Evolutionary conservation across 2,329 filamentous ascomycete genomes (phyloP).

Genomic region (Sclerotinia sclerotiorum): DNA sequence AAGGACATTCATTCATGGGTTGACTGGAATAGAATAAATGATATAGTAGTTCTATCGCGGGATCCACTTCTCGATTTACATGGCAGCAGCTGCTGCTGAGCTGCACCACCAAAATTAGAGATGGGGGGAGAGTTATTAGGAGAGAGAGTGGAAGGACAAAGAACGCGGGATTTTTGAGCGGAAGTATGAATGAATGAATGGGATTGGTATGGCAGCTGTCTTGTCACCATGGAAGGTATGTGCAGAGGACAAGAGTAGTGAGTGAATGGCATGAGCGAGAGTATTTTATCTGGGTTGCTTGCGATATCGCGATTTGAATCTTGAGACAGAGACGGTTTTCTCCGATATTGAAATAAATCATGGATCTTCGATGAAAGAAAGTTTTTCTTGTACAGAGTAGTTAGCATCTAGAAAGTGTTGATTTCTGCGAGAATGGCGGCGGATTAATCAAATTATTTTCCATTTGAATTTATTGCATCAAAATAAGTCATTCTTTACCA

Average conservation of each 20-base stretch:
- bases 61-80: conserved; percentile 2
- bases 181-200: too few relatives aligned
- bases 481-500: background rate
- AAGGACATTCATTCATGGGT: background rate
- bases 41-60: background rate
- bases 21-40: background rate
- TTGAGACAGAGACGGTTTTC: too few relatives aligned
- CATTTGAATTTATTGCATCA: too few relatives aligned
- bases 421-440: too few relatives aligned
- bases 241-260: too few relatives aligned
- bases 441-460: too few relatives aligned
- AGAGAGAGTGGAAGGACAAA: background rate
- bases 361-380: background rate
- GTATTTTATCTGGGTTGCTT: too few relatives aligned
- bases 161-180: background rate
- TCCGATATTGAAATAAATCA: too few relatives aligned
- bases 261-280: too few relatives aligned
- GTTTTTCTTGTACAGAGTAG: too few relatives aligned
- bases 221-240: background rate
- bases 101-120: background rate
- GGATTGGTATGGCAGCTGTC: background rate
- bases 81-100: background rate
- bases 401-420: too few relatives aligned
- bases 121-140: background rate
- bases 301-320: too few relatives aligned